Evolutionary conservation across 1,284 basidiomycete genomes (phyloP), one percentile per base, ranked within the genome.

Genomic region (Cutaneotrichosporon cutaneum): DNA sequence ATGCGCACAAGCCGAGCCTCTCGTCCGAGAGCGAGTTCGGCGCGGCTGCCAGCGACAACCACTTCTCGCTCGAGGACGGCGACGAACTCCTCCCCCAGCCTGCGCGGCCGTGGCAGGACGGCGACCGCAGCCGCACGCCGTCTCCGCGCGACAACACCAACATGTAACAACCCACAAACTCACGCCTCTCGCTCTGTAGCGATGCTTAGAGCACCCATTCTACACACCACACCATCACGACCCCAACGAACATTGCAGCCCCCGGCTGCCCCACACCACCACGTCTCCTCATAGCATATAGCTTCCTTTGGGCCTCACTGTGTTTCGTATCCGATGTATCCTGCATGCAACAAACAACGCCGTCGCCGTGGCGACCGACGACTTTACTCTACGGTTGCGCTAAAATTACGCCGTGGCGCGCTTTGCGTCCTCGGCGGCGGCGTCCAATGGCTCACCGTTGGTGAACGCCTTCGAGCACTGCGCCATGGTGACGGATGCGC

Each of bases 401-500:
- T 33, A 22, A 39, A 8, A 54, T 39, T 66, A 66, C n/a, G 65
- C 65, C 48, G 52, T 57, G 24, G 65, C 61, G 54, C 60, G 61
- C 61, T 63, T 56, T 48, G 59, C 61, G 51, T 61, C 59, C 48
- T 56, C 57, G 21, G 57, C 59, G 54, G 59, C 61, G 26, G 54
- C 61, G 54, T 59, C 54, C 61, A 63, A 63, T 56, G 61, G 63
- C 44, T 79, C 70, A 68, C 77, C 76, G 60, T 75, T 76, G 35
- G 75, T 73, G 59, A 80, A 80, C 10, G 77, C 74, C 69, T 80
- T 80, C 44, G 69, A 72, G 65, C 80, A 81, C 53, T 74, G 69
- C 2, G 80, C 80, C 80, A 81, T 81, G 24, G 80, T 81, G 50
- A 81, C 78, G 16, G 72, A 75, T 22, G 82, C 81, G 60, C 83